Base-by-base conservation (phyloP, 2,329 filamentous ascomycete genomes). In the Akanthomyces lecanii region DNA sequence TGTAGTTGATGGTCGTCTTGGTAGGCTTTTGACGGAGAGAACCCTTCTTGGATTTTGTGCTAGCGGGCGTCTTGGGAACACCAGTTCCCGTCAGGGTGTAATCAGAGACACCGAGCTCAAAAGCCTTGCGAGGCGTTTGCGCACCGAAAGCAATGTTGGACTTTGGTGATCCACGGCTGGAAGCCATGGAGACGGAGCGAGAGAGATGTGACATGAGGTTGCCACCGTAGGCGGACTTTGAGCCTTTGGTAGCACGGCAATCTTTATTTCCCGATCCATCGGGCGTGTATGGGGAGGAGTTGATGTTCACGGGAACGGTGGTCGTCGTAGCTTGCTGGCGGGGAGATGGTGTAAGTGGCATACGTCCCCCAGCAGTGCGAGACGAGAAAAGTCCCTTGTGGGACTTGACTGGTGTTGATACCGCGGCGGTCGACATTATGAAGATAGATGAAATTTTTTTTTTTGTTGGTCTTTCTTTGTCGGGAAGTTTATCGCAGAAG, bases 391-490 rank as follows among this genome's bases (percentile, higher is more conserved):
- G 85, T 65, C 92, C 92, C 79, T 90, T 88, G 78, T 97, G 94
- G 84, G 91, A 95, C 85, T 97, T 98, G 75, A 95, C 83, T 65
- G 95, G 95, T 65, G 95, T 98, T 72, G 92, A 90, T 77, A 97
- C 87, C 74, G 85, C 80, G 76, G 89, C 76, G 65, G 79, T 90
- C 75, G 94, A 92, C 94, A 98, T 98, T 75, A 71, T 84, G 77
- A 30, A 8, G 10, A 18, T 44, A 16, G 6, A 30, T 23, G 10
- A 5, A 38, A 5, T 5, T 10, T 59, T 53, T 47, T 74, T 71
- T 68, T 53, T 47, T 74, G 71, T 68, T 62, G 6, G 30, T 36
- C 30, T 3, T 67, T 33, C 48, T 47, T 30, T 55, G 48, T 28
- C 38, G 45, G 40, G 25, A 38, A 25, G 8, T 42, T 40, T 59